Evolutionary conservation across 1,284 basidiomycete species (phyloP).

Genomic region (Pseudozyma sp.): DNA sequence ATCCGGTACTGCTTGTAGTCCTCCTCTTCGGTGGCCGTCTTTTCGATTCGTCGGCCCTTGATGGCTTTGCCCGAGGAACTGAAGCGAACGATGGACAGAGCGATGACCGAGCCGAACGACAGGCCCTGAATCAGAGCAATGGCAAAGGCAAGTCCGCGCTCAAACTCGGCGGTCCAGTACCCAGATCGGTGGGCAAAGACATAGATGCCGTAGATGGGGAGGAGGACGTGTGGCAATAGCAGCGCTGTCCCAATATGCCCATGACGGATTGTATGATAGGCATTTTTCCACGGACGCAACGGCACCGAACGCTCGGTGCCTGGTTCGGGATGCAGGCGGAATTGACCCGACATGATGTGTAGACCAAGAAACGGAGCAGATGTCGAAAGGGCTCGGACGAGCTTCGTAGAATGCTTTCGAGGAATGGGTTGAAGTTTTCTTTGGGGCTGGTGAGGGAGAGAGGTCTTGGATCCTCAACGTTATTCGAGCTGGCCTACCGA

Average conservation of each 20-base stretch:
- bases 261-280: conserved; percentile 32
- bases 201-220: conserved; percentile 47
- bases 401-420: too few relatives aligned
- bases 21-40: conserved; percentile 31
- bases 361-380: too few relatives aligned
- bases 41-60: conserved; percentile 47
- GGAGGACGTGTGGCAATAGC: conserved; percentile 24
- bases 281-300: conserved; percentile 18
- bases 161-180: conserved; percentile 29
- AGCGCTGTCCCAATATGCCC: conserved; percentile 22
- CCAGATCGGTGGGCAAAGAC: conserved; percentile 19
- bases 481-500: too few relatives aligned
- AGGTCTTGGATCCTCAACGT: too few relatives aligned
- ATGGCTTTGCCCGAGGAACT: conserved; percentile 35
- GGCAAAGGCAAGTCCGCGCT: conserved; percentile 14
- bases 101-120: conserved; percentile 28
- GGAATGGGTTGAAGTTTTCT: too few relatives aligned
- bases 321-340: conserved; percentile 45
- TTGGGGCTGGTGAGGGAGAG: too few relatives aligned
- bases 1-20: conserved; percentile 30
- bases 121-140: conserved; percentile 38
- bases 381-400: too few relatives aligned
- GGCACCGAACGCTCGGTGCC: conserved; percentile 16
- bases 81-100: conserved; percentile 38
- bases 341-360: conserved; percentile 26